Conservation (phyloP, 345 rosid genomes). For the Hevea brasiliensis region DNA sequence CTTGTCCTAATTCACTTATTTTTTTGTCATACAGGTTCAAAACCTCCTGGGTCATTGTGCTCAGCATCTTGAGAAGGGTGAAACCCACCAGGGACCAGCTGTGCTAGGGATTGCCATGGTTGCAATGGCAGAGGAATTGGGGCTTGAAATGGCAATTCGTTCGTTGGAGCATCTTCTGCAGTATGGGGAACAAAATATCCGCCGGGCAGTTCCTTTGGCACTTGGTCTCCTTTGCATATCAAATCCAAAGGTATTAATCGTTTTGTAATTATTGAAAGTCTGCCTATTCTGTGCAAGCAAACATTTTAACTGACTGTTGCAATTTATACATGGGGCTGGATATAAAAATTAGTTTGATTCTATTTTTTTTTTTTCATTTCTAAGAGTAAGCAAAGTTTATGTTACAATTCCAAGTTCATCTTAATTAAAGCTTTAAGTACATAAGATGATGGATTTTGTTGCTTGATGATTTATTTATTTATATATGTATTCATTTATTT, state of each 20-base stretch:
- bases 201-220: conserved; percentile 91
- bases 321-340: neutral
- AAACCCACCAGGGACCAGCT: conserved; percentile 89
- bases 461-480: neutral
- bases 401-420: neutral
- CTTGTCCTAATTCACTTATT: neutral
- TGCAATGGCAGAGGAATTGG: conserved; percentile 98
- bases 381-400: neutral
- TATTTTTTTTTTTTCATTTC: no score
- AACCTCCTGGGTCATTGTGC: conserved; percentile 87
- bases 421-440: neutral
- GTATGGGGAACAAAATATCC: conserved; percentile 89
- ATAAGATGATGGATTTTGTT: neutral
- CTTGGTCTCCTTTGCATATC: conserved; percentile 98
- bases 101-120: conserved; percentile 98
- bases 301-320: neutral
- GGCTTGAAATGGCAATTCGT: conserved; percentile 95
- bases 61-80: conserved; percentile 84
- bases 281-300: neutral
- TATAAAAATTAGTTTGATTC: neutral
- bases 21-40: conserved; percentile 58
- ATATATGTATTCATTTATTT: neutral
- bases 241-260: conserved; percentile 75
- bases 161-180: conserved; percentile 89
- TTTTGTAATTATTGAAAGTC: neutral